These are phyloP conservation scores for Salix dunnii DNA, from an alignment of 345 rosid genomes.

Conservation along the genomic window DNA sequence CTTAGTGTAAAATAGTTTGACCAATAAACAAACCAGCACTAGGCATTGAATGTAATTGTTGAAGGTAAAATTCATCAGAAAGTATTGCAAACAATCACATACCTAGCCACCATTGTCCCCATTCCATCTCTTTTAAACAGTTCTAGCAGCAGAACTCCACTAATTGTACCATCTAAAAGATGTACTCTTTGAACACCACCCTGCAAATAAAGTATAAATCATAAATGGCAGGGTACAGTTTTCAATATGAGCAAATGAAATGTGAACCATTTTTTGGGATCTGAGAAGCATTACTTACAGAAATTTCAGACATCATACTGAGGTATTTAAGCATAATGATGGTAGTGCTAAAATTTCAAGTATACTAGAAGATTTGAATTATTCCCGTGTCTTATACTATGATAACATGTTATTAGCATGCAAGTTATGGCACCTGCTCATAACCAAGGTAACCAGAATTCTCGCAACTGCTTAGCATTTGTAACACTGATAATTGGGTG, in stretches of 20 bases:
- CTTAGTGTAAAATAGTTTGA: not conserved
- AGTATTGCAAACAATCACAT: not conserved
- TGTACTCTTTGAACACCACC: slow-evolving; percentile 98
- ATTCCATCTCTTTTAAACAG: slow-evolving; percentile 94
- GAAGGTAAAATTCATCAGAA: not conserved
- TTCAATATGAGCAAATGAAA: not conserved
- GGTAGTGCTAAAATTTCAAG: not conserved
- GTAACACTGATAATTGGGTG: not conserved
- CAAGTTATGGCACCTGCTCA: not conserved
- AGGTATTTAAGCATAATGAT: not conserved
- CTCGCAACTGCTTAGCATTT: not conserved
- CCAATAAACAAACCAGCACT: not conserved
- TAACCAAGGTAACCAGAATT: not conserved
- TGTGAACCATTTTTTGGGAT: not conserved
- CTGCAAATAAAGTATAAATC: slow-evolving; percentile 38
- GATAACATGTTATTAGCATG: not conserved
- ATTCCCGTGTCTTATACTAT: not conserved
- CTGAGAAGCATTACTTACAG: not conserved
- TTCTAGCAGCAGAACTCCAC: slow-evolving; percentile 78
- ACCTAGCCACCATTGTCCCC: slow-evolving; percentile 99
- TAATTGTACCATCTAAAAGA: slow-evolving; percentile 84
- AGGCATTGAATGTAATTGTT: not conserved
- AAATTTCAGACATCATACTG: not conserved
- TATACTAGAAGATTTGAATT: not conserved
- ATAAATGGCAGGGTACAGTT: not conserved